Evolutionary conservation across 176 grass and related monocot genomes (phyloP).

Genomic region (Oryza meridionalis): DNA sequence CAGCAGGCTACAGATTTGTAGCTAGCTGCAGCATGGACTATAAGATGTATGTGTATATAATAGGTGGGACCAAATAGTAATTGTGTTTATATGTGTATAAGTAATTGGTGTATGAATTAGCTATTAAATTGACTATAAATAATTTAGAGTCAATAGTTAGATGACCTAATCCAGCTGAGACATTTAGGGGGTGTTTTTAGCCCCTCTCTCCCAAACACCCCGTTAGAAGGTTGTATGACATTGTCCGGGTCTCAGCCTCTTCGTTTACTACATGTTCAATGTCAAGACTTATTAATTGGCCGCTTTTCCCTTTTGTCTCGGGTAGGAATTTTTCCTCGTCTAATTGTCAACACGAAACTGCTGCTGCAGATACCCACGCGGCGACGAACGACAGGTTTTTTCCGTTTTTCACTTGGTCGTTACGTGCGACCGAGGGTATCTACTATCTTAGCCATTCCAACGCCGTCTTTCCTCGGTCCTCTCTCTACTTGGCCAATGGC

Average conservation of each 20-base stretch:
- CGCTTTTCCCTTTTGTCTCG: not conserved
- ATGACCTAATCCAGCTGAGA: no score
- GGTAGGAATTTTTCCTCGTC: not conserved
- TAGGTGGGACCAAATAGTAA: no score
- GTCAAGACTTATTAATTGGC: not conserved
- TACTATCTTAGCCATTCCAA: not conserved
- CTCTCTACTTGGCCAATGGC: no score
- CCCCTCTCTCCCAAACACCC: no score
- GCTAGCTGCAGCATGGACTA: no score
- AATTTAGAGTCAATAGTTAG: no score
- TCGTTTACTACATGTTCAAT: not conserved
- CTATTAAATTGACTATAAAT: no score
- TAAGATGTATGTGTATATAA: no score
- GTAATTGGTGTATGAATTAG: no score
- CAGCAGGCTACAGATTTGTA: no score
- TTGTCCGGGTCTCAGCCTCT: not conserved
- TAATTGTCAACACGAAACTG: constrained; percentile 10
- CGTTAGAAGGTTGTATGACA: not conserved
- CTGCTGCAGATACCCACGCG: not conserved
- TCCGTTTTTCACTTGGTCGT: not conserved
- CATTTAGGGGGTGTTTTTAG: no score
- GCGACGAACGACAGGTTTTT: not conserved
- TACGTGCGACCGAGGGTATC: not conserved
- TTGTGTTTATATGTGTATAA: no score
- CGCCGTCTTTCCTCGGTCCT: not conserved